These are phyloP conservation scores for Mycena metata DNA, from an alignment of 768 basidiomycete genomes.

Conservation along the genomic window DNA sequence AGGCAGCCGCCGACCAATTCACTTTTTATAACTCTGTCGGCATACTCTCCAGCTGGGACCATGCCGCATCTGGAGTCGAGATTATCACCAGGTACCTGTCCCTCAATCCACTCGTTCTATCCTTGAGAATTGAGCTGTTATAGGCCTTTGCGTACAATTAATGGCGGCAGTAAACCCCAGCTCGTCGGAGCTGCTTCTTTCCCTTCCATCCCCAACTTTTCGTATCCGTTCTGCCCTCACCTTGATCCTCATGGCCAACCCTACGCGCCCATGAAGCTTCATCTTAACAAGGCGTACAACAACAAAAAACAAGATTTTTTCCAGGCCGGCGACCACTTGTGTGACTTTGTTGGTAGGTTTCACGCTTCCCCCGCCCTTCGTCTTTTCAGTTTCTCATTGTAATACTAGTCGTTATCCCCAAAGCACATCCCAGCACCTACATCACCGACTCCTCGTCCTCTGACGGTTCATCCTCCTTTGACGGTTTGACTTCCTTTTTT, in stretches of 20 bases:
- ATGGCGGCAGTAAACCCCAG: background rate
- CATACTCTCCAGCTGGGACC: background rate
- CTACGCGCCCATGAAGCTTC: background rate
- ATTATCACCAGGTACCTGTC: background rate
- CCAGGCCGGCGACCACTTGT: background rate
- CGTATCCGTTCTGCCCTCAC: background rate
- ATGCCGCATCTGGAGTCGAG: background rate
- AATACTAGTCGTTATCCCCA: too few relatives aligned
- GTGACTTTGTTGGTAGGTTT: conserved; percentile 2
- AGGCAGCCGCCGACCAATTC: background rate
- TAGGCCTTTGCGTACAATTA: background rate
- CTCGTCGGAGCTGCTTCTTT: background rate
- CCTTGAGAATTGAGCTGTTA: too few relatives aligned
- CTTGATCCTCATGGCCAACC: background rate
- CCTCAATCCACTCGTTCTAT: background rate
- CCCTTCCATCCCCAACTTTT: background rate
- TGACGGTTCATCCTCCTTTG: too few relatives aligned
- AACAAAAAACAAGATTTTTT: background rate
- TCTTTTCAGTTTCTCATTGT: too few relatives aligned
- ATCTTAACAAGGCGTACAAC: background rate
- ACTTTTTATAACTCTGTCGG: background rate
- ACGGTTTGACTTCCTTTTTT: background rate
- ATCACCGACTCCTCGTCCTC: too few relatives aligned
- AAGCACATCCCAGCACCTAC: too few relatives aligned
- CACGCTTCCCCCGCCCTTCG: background rate